Base-by-base conservation (phyloP, 2,329 filamentous ascomycete genomes). In the Ceratocystis ficicola region DNA sequence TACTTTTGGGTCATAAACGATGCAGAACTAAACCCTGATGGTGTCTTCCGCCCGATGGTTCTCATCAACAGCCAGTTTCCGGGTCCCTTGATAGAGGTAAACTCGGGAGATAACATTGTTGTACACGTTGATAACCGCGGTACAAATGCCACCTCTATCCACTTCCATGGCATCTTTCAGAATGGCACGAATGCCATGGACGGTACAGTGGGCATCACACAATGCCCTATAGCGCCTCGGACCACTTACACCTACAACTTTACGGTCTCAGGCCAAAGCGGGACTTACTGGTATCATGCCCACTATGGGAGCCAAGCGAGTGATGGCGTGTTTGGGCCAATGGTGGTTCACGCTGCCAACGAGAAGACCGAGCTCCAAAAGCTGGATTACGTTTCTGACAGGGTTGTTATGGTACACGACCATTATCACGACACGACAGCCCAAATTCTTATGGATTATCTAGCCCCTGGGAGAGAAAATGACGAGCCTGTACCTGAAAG, bases 91-190 rank as follows among this genome's bases (percentile, higher is more conserved):
- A 83, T 94, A 59, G 83, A 89, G 69, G 83, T 85, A 68, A 89
- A 88, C 69, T 84, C 88, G 69, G 88, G 87, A 22, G 89, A 94
- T 70, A 83, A 81, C 0, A 74, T 94, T 7, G 73, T 89, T 2
- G 83, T 91, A 55, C 83, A 88, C 41, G 78, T 90, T 63, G 76
- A 83, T 69, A 93, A 93, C 70, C 78, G 81, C 25, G 82, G 87
- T 0, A 76, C 78, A 12, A 88, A 90, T 69, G 82, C 80, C 12
- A 87, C 86, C 7, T 82, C 80, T 46, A 78, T 92, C 4, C 89
- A 93, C 72, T 92, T 88, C 73, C 89, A 93, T 70, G 89, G 89
- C 17, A 79, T 93, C 69, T 90, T 84, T 71, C 87, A 90, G 72
- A 89, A 89, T 69, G 87, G 86, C 10, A 88, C 87, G 0, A 89